Evolutionary conservation across 805 yeast genomes (phyloP).

Genomic region (Scheffersomyces coipomensis): DNA sequence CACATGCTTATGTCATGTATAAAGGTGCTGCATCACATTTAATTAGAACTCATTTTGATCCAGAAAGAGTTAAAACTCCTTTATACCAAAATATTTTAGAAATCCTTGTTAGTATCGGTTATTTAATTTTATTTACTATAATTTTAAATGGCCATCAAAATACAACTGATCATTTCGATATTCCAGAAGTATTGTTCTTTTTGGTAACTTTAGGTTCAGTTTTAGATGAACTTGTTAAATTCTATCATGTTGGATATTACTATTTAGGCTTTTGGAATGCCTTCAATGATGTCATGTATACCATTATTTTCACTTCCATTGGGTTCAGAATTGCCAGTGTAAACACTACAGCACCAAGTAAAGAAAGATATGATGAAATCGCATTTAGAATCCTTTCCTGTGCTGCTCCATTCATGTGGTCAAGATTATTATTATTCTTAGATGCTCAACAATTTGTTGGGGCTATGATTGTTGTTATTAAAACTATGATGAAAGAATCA

Average conservation of each 20-base stretch:
- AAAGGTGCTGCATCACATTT: constrained; percentile 55
- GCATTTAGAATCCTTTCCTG: constrained; percentile 72
- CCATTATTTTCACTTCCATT: constrained; percentile 52
- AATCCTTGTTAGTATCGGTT: constrained; percentile 63
- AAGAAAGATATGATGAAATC: constrained; percentile 46
- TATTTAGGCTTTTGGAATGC: constrained; percentile 78
- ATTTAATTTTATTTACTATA: constrained; percentile 58
- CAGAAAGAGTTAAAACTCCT: constrained; percentile 84
- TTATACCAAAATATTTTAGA: constrained; percentile 75
- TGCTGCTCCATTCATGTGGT: constrained; percentile 87
- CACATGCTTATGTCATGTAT: constrained; percentile 66
- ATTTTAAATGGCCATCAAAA: constrained; percentile 59
- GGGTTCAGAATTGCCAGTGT: constrained; percentile 51
- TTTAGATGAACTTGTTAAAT: constrained; percentile 65
- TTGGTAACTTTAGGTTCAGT: constrained; percentile 66
- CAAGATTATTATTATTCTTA: constrained; percentile 68
- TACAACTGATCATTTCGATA: constrained; percentile 27
- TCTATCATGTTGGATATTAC: constrained; percentile 72
- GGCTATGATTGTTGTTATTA: constrained; percentile 81
- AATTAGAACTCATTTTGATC: constrained; percentile 66
- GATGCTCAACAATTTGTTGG: constrained; percentile 85
- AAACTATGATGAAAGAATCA: constrained; percentile 85
- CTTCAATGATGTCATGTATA: constrained; percentile 70
- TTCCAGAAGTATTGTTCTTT: constrained; percentile 57
- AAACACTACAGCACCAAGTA: constrained; percentile 13